Percentiles rank a stretch among this genome's conserved stretches.
Evolutionary conservation across 2,329 filamentous ascomycete genomes (phyloP).

Genomic region (Fusarium abutilonis): DNA sequence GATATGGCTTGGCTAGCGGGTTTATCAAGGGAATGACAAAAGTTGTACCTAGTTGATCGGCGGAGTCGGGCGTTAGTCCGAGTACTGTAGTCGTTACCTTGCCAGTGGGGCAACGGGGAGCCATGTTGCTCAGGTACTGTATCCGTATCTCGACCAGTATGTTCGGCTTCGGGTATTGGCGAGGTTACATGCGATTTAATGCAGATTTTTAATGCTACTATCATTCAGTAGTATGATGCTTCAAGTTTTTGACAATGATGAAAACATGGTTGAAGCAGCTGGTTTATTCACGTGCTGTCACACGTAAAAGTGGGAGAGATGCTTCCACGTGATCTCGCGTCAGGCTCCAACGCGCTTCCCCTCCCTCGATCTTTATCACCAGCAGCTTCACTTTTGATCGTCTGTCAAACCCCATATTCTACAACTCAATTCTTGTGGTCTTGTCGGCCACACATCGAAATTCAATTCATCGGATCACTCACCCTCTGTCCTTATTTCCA

Average conservation of each 20-base stretch:
- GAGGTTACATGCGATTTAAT: background rate
- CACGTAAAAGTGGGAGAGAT: accelerated
- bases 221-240: too few relatives aligned
- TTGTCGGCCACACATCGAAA: background rate
- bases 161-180: background rate
- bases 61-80: constrained; percentile 28
- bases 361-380: constrained; percentile 20
- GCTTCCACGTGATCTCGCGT: constrained; percentile 40
- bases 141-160: background rate
- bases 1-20: constrained; percentile 27
- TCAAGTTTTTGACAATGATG: too few relatives aligned
- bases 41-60: background rate
- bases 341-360: constrained; percentile 25
- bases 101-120: background rate
- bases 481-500: background rate
- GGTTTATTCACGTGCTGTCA: constrained; percentile 13
- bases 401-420: background rate
- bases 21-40: constrained; percentile 29
- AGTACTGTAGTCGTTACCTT: background rate
- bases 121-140: background rate
- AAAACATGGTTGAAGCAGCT: too few relatives aligned
- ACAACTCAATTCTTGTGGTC: background rate
- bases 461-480: accelerated
- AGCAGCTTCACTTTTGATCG: constrained; percentile 16
- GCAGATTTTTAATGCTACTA: background rate